Base-by-base conservation (phyloP, 768 basidiomycete species). In the Boletus vinaceobasis region DNA sequence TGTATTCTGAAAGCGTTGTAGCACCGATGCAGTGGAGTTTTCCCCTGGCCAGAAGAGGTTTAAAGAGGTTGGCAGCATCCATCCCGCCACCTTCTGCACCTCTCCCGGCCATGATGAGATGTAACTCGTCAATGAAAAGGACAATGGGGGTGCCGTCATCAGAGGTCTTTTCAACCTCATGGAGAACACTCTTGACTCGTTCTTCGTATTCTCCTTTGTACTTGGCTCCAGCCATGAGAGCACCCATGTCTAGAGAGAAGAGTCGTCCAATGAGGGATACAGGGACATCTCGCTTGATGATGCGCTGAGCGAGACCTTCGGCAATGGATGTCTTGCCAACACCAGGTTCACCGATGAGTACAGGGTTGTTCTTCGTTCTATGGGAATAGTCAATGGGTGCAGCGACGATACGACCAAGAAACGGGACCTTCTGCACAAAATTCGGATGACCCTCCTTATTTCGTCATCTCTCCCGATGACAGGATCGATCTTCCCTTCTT, bases 131-230 rank as follows among this genome's bases (percentile, higher is more conserved):
- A 60, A 98, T 85, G 79, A 98, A 98, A 36, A 99, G 83, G 58
- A 98, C 92, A 63, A 98, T 81, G 17, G 85, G 84, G 6, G 81
- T 80, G 39, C 90, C 87, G 29, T 90, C 84, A 26, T 88, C 84
- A 0, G 86, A 76, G 0, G 88, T 82, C 73, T 95, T 94, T 71
- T 98, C 95, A 57, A 98, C 86, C 73, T 98, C 96, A 69, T 87
- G 86, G 53, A 99, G 74, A 51, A 98, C 92, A 11, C 87, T 75
- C 70, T 97, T 98, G 74, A 98, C 85, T 38, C 95, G 88, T 69
- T 98, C 95, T 73, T 98, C 95, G 71, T 94, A 99, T 73, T 98
- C 93, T 46, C 88, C 96, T 67, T 94, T 95, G 77, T 93, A 94
- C 68, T 88, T 88, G 19, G 89, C 89, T 38, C 90, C 89, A 13